Conservation (phyloP, 176 grass and related monocot genomes). For the Triticum dicoccoides region DNA sequence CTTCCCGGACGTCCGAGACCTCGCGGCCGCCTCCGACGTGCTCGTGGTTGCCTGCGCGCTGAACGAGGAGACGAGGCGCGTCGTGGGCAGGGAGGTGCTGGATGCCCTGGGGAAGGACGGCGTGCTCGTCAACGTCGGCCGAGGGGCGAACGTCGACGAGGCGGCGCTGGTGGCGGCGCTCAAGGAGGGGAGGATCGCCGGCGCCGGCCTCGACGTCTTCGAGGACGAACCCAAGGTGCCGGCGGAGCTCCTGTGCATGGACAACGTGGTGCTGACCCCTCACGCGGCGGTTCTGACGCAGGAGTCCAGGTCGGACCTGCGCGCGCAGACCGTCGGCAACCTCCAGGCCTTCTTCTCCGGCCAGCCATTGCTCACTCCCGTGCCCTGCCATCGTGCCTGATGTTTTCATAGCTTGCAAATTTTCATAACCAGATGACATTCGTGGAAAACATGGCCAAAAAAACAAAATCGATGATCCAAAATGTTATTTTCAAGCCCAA, state of each 20-base stretch:
- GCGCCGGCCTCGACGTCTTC: slow-evolving; percentile 55
- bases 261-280: slow-evolving; percentile 45
- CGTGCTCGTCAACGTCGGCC: slow-evolving; percentile 44
- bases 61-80: slow-evolving; percentile 35
- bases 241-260: slow-evolving; percentile 36
- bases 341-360: slow-evolving; percentile 51
- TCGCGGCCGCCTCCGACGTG: slow-evolving; percentile 38
- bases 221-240: slow-evolving; percentile 41
- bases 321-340: slow-evolving; percentile 22
- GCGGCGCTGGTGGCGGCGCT: slow-evolving; percentile 29
- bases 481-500: too few species aligned
- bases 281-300: slow-evolving; percentile 17
- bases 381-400: background rate
- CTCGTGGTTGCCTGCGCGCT: slow-evolving; percentile 38
- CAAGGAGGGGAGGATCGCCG: slow-evolving; percentile 30
- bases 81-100: slow-evolving; percentile 37
- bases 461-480: too few species aligned
- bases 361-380: slow-evolving; percentile 35
- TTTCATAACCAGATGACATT: too few species aligned
- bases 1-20: background rate
- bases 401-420: too few species aligned
- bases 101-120: slow-evolving; percentile 44
- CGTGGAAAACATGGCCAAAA: too few species aligned
- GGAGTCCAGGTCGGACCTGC: background rate
- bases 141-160: slow-evolving; percentile 41